A percentile compares a stretch with the other conserved stretches of the same genome.
phyloP scores from a whole-genome alignment of 2,329 filamentous ascomycete species.

The Thelonectria rubi region DNA sequence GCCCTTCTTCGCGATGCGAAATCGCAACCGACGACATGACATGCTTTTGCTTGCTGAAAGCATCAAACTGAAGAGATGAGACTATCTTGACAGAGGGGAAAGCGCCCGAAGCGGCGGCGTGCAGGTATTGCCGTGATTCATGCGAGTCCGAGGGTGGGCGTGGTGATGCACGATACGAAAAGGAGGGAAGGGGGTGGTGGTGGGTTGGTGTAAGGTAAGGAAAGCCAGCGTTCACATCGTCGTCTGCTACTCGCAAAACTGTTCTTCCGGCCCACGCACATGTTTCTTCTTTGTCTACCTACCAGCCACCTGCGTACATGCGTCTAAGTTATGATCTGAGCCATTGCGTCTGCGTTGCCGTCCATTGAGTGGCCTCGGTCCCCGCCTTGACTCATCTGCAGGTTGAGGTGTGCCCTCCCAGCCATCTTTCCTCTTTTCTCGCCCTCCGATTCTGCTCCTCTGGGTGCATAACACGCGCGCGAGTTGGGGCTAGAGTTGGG shows the following conservation, averaged over 20 bases:
- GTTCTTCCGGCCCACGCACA: slow-evolving; percentile 13
- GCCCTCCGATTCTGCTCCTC: background rate
- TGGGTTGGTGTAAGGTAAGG: background rate
- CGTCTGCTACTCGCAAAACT: too few species aligned
- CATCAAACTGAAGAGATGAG: slow-evolving; percentile 6
- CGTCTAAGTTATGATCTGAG: slow-evolving; percentile 11
- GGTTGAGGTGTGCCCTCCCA: background rate
- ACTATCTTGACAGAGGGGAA: background rate
- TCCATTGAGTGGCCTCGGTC: background rate
- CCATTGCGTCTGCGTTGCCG: slow-evolving; percentile 5
- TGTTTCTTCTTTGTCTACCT: too few species aligned
- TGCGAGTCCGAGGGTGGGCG: slow-evolving; percentile 3
- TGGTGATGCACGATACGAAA: background rate
- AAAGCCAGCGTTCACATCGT: background rate
- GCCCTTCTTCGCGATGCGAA: slow-evolving; percentile 5
- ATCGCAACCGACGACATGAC: slow-evolving; percentile 22
- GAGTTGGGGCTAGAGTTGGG: slow-evolving; percentile 10
- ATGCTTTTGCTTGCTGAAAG: background rate
- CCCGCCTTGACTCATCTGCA: slow-evolving; percentile 1
- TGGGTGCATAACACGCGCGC: slow-evolving; percentile 8
- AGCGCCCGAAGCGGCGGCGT: slow-evolving; percentile 10
- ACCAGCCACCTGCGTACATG: slow-evolving; percentile 2
- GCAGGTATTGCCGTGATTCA: slow-evolving; percentile 17
- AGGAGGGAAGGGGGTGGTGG: background rate
- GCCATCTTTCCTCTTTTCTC: background rate